A percentile compares a stretch with the other conserved stretches of the same genome.
These are phyloP conservation scores for Iberis pinnata DNA, from an alignment of 345 rosid species.

Conservation along the genomic window DNA sequence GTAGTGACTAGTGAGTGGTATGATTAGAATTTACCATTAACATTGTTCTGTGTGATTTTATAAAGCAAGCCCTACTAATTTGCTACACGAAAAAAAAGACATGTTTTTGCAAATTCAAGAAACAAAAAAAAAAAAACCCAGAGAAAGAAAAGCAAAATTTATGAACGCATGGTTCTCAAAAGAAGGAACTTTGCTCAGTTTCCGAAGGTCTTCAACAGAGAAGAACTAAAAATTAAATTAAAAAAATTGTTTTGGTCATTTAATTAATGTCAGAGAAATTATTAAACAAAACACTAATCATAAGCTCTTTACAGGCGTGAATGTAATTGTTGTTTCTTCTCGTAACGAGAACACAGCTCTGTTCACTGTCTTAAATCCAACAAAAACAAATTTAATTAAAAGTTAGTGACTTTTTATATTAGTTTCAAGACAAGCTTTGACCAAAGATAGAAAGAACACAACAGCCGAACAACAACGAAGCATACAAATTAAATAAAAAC, in stretches of 20 bases:
- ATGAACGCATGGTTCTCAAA: constrained; percentile 63
- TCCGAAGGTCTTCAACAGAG: constrained; percentile 39
- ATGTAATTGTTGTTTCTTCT: constrained; percentile 32
- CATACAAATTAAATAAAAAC: not conserved
- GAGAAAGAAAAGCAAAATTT: too few species aligned
- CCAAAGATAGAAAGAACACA: constrained; percentile 26
- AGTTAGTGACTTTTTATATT: constrained; percentile 15
- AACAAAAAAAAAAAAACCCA: too few species aligned
- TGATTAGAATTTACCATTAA: constrained; percentile 33
- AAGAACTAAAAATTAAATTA: not conserved
- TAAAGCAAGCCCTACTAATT: constrained; percentile 3
- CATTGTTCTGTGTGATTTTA: constrained; percentile 46
- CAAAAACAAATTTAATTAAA: not conserved
- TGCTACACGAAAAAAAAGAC: constrained; percentile 8
- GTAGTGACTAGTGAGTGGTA: constrained; percentile 12
- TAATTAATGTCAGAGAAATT: constrained; percentile 24
- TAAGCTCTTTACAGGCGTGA: constrained; percentile 58
- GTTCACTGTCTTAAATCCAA: constrained; percentile 39
- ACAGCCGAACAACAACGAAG: constrained; percentile 34
- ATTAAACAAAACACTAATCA: constrained; percentile 39
- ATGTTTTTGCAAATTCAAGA: constrained; percentile 16
- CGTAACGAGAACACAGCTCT: constrained; percentile 40
- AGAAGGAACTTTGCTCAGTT: constrained; percentile 62
- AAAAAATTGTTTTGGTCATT: not conserved
- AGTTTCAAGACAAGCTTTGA: constrained; percentile 17